A percentile compares a stretch with the other conserved stretches of the same genome.
Conservation (phyloP, 352 stramenopile species). For the Phytophthora brassicae region DNA sequence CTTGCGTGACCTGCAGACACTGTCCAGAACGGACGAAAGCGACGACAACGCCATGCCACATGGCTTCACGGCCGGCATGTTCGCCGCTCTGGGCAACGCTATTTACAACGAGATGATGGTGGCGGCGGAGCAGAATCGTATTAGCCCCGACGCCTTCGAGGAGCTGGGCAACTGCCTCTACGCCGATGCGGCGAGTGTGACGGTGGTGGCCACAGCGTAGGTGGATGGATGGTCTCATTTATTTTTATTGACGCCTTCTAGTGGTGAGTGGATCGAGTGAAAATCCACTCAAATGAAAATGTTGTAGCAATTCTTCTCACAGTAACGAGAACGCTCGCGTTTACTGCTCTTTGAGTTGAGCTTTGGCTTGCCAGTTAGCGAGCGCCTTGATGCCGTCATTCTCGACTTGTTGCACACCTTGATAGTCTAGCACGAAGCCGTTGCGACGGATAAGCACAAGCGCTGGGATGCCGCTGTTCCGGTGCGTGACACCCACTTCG, state of each 20-base stretch:
- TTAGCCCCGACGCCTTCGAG: conserved; percentile 53
- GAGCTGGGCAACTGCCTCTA: conserved; percentile 58
- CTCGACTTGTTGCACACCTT: conserved; percentile 58
- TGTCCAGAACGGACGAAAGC: conserved; percentile 29
- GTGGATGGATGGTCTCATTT: conserved; percentile 18
- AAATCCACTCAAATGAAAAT: conserved; percentile 11
- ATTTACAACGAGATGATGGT: conserved; percentile 70
- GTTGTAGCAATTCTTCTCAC: neutral
- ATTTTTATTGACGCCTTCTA: conserved; percentile 22
- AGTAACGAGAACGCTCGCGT: conserved; percentile 17
- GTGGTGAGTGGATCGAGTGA: conserved; percentile 10
- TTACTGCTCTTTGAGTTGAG: neutral
- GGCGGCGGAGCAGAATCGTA: conserved; percentile 42
- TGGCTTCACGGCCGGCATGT: conserved; percentile 75
- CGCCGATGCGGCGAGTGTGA: conserved; percentile 42
- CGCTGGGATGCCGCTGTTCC: conserved; percentile 67
- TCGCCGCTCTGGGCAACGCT: conserved; percentile 61
- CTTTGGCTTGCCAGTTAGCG: conserved; percentile 33
- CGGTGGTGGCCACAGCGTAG: conserved; percentile 47
- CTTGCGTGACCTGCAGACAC: conserved; percentile 53
- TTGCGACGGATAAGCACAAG: conserved; percentile 57
- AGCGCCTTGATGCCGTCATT: conserved; percentile 43
- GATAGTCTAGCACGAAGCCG: conserved; percentile 58
- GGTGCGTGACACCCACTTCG: conserved; percentile 55
- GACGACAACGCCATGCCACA: conserved; percentile 47